phyloP scores from a whole-genome alignment of 2,329 filamentous ascomycete genomes.

The Onygenales sp. region DNA sequence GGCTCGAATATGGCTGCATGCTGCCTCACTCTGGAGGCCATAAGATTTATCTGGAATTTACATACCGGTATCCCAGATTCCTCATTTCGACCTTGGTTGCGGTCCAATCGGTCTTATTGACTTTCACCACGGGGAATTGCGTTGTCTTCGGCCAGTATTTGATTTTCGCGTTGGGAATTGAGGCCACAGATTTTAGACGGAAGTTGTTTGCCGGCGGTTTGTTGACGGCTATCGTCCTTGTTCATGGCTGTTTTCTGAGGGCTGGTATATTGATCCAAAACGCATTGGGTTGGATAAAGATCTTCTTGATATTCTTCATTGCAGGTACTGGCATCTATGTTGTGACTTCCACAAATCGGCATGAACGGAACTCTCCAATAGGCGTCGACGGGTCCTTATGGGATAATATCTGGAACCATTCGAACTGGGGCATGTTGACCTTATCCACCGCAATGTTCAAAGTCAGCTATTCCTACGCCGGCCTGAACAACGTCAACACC shows the following conservation, averaged over 20 bases:
- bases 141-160: constrained; percentile 60
- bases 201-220: not conserved
- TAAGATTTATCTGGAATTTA: constrained; percentile 64
- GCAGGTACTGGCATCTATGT: not conserved
- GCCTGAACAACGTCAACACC: constrained; percentile 55
- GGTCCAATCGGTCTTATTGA: constrained; percentile 53
- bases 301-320: constrained; percentile 23
- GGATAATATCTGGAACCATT: not conserved
- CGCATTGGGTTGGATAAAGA: constrained; percentile 53
- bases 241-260: constrained; percentile 38
- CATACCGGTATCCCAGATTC: constrained; percentile 53
- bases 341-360: not conserved
- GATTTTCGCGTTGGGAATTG: constrained; percentile 46
- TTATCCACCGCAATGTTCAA: constrained; percentile 51
- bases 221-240: not conserved
- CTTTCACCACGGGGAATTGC: constrained; percentile 61
- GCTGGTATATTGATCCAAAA: constrained; percentile 53
- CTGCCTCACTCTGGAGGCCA: constrained; percentile 58
- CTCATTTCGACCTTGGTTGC: constrained; percentile 57
- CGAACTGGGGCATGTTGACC: not conserved
- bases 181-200: constrained; percentile 19
- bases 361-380: not conserved
- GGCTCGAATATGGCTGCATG: constrained; percentile 61
- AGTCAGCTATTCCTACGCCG: constrained; percentile 56
- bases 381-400: not conserved